These are phyloP conservation scores for Tricholoma terreum DNA, from an alignment of 768 basidiomycete genomes.

Conservation along the genomic window DNA sequence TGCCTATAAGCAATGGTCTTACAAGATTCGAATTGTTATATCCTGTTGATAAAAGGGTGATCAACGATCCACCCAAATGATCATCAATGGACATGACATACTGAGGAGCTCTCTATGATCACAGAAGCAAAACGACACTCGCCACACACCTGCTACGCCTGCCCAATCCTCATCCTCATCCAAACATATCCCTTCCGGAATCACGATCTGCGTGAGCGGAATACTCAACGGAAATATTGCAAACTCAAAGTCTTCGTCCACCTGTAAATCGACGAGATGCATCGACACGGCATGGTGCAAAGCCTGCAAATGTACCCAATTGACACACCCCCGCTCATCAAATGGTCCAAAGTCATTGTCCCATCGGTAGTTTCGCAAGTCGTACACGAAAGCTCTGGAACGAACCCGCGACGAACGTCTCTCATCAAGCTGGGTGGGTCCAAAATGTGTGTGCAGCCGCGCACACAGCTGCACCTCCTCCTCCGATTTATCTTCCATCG, in stretches of 20 bases:
- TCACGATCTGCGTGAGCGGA: constrained; percentile 49
- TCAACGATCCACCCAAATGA: neutral
- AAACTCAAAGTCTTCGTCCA: constrained; percentile 30
- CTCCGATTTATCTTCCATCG: constrained; percentile 15
- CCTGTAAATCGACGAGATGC: constrained; percentile 43
- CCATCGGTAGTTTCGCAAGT: constrained; percentile 51
- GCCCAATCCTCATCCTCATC: constrained; percentile 51
- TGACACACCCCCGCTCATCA: constrained; percentile 42
- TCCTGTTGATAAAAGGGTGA: constrained; percentile 2
- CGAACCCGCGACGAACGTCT: constrained; percentile 27
- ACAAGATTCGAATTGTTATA: constrained; percentile 43
- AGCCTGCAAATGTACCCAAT: constrained; percentile 60
- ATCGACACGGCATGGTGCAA: constrained; percentile 56
- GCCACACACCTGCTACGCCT: constrained; percentile 58
- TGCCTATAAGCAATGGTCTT: constrained; percentile 4
- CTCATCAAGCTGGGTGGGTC: constrained; percentile 48
- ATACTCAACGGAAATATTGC: constrained; percentile 48
- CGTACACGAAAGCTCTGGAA: constrained; percentile 59
- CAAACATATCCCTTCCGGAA: constrained; percentile 37
- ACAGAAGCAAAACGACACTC: constrained; percentile 61
- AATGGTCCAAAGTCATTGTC: constrained; percentile 59
- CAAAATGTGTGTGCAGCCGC: constrained; percentile 54
- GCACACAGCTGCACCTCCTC: constrained; percentile 47
- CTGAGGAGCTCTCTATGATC: constrained; percentile 66
- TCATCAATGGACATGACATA: constrained; percentile 33